Percentiles rank a stretch among this genome's conserved stretches.
phyloP scores from a whole-genome alignment of 2,329 filamentous ascomycete genomes.

The Nemania abortiva region DNA sequence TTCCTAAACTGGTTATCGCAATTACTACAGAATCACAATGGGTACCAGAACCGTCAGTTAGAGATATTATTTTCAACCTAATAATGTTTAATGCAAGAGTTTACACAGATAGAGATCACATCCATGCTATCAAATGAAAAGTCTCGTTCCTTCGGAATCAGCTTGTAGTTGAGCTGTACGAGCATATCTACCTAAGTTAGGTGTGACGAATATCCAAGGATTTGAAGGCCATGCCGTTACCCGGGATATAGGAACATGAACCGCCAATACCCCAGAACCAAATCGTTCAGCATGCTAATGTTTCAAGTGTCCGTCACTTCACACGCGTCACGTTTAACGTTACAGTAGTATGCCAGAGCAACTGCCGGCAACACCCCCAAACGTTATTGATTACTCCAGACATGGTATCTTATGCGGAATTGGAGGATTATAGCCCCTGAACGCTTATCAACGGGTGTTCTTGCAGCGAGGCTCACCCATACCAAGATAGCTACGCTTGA shows the following conservation, averaged over 20 bases:
- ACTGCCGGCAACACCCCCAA: neutral
- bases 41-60: neutral
- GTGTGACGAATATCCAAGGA: neutral
- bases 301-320: constrained; percentile 1
- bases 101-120: neutral
- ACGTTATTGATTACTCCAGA: neutral
- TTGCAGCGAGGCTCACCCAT: constrained; percentile 12
- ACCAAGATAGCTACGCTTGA: neutral
- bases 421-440: neutral
- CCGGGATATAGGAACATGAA: neutral
- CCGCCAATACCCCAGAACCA: neutral
- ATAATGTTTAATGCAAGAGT: neutral
- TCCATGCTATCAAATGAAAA: neutral
- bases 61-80: neutral
- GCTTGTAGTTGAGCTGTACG: neutral
- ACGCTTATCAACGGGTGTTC: neutral
- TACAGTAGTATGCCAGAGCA: neutral
- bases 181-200: neutral
- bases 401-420: neutral
- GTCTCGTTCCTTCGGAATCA: neutral
- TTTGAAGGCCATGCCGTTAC: neutral
- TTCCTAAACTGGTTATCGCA: neutral
- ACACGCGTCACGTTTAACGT: neutral
- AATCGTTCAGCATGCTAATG: neutral
- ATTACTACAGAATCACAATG: neutral